A percentile compares a stretch with the other conserved stretches of the same genome.
Conservation (phyloP, 345 rosid species). For the Arabis hirsuta region DNA sequence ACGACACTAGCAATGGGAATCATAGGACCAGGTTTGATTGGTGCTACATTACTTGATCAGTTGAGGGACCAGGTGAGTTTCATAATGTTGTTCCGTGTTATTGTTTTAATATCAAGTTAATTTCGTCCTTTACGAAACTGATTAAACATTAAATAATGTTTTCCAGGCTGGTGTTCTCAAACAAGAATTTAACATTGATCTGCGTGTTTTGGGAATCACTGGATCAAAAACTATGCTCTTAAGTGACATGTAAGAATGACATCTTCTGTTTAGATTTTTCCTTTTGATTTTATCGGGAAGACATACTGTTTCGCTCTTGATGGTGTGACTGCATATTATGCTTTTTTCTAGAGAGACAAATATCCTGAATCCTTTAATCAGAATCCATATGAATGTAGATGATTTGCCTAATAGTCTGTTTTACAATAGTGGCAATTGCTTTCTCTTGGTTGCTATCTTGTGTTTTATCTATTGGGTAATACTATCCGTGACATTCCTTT, state of each 20-base stretch:
- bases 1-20: slow-evolving; percentile 96
- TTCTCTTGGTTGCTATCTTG: not conserved
- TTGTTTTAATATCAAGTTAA: not conserved
- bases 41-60: slow-evolving; percentile 92
- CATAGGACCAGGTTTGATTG: slow-evolving; percentile 95
- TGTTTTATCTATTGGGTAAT: slow-evolving; percentile 5
- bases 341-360: not conserved
- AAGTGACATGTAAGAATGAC: slow-evolving; percentile 77
- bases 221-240: slow-evolving; percentile 80
- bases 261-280: slow-evolving; percentile 24
- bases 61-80: slow-evolving; percentile 84
- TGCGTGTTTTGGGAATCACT: slow-evolving; percentile 95
- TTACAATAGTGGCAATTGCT: not conserved
- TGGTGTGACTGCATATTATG: not conserved
- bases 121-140: slow-evolving; percentile 12
- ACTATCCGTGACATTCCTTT: not conserved
- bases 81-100: not conserved
- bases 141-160: slow-evolving; percentile 28
- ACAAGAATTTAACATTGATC: slow-evolving; percentile 94
- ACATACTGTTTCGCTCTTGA: not conserved
- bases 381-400: not conserved
- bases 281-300: slow-evolving; percentile 20
- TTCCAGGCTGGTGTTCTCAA: slow-evolving; percentile 88
- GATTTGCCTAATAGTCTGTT: slow-evolving; percentile 5
- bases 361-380: not conserved